Conservation (phyloP, 192 early-diverging fungal species). For the Backusella liffmaniae region DNA sequence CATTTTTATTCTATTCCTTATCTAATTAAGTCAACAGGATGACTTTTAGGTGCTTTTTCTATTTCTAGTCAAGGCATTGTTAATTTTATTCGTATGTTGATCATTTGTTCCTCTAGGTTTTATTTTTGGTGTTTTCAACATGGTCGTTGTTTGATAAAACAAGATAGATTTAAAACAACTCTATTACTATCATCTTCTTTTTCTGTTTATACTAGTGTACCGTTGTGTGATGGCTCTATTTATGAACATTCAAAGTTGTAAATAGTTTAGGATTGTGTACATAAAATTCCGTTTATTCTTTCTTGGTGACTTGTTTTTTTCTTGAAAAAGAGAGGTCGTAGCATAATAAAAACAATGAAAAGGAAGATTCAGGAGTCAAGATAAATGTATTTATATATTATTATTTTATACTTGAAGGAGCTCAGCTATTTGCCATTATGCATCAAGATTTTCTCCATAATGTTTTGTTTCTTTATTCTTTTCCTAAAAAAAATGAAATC, state of each 20-base stretch:
- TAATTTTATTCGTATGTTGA: background rate
- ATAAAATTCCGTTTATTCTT: background rate
- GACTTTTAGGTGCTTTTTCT: background rate
- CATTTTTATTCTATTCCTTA: background rate
- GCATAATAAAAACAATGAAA: background rate
- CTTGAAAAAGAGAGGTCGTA: background rate
- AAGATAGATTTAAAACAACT: constrained; percentile 1
- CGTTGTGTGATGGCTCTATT: background rate
- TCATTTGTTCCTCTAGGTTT: background rate
- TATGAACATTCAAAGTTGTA: background rate
- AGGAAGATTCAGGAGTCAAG: background rate
- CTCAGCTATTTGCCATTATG: background rate
- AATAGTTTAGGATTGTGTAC: background rate
- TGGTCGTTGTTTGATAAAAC: background rate
- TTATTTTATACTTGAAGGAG: background rate
- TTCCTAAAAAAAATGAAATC: too few relatives aligned
- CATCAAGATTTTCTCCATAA: background rate
- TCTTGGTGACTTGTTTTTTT: background rate
- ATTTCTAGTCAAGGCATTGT: background rate
- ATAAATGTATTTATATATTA: background rate
- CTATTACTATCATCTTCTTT: background rate
- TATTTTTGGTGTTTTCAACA: background rate
- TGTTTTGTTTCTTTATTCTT: background rate
- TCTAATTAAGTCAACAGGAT: background rate
- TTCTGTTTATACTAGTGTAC: background rate